Evolutionary conservation across 2,329 filamentous ascomycete species (phyloP), one percentile per base, ranked within the genome.

Genomic region (Xylariaceae sp.): DNA sequence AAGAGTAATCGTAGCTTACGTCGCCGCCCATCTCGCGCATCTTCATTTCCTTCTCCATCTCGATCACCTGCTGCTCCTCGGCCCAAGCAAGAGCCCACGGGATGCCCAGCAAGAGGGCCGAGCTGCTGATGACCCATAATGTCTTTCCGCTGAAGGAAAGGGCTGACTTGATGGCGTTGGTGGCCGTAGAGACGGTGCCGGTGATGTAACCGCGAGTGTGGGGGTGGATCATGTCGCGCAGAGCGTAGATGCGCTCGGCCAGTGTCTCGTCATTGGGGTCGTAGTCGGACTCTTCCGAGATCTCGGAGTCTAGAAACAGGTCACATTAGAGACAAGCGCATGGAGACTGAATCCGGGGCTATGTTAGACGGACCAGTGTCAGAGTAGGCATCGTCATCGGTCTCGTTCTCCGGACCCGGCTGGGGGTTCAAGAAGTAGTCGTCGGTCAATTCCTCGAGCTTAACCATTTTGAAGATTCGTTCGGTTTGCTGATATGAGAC

Each of bases 11-110:
- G 34, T 10, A 39, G 47, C 80, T 64, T 56, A 73, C 70, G 60
- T 96, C 90, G 72, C 89, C 88, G 64, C 91, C 91, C 71, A 89
- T 85, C 83, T 96, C 90, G 75, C 94, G 89, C 90, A 96, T 94
- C 76, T 89, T 87, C 84, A 92, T 92, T 80, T 97, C 93, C 76
- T 92, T 87, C 85, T 99, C 94, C 91, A 97, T 95, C 80, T 96
- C 93, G 66, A 93, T 82, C 74, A 96, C 86, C 80, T 96, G 90
- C 82, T 97, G 92, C 81, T 99, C 94, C 81, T 99, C 94, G 65
- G 89, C 87, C 73, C 92, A 93, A 60, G 92, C 93, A 67, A 99
- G 81, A 60, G 92, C 92, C 82, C 92, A 97, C 58, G 94, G 94
- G 55, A 97, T 91, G 68, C 92, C 92, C 65, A 97, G 78, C 73